Evolutionary conservation across 2,329 filamentous ascomycete genomes (phyloP), one percentile per base, ranked within the genome.

Genomic region (Metarhizium robertsii): DNA sequence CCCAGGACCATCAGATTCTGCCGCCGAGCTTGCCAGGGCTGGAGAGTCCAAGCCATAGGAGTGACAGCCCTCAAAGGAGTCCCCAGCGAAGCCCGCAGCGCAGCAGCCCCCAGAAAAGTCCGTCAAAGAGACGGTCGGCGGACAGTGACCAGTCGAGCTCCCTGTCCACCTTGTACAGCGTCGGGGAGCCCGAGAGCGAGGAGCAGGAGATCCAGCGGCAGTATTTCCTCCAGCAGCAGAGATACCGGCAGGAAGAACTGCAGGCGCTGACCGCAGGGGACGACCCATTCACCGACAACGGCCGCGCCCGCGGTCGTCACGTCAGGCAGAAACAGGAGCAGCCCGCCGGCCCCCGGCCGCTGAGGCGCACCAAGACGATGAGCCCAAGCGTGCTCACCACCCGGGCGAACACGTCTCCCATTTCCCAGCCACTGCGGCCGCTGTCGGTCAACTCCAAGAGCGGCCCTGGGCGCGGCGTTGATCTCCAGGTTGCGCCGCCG

Each of bases 121-220:
- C 60, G 0, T 56, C 61, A 16, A 58, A 65, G 55, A 65, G 64
- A n/a, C 55, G 53, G 4, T 77, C 75, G 0, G 55, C 64, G 4
- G 68, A 72, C 4, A 80, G 76, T 58, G 71, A 77, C 8, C 67
- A 72, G 14, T 81, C 78, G 0, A 81, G 78, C 43, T 75, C 78
- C 2, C 67, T 83, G 5, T 83, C 80, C 4, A 83, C 80, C 0
- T 64, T 83, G 5, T 81, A 81, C 59, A 82, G 79, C 56, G 77
- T 76, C 50, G 77, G 79, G 34, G 78, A 80, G 53, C 67, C 70
- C 1, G 72, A 75, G 8, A 71, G 74, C 6, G 67, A 67, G 18
- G 56, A 53, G 7, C 48, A 57, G 34, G 45, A 59, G 42, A 45
- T 51, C 11, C 38, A 55, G 20, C 53, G 48, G 16, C 56, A 45